Evolutionary conservation across 2,329 filamentous ascomycete genomes (phyloP).

Genomic region (Gyromitra esculenta): DNA sequence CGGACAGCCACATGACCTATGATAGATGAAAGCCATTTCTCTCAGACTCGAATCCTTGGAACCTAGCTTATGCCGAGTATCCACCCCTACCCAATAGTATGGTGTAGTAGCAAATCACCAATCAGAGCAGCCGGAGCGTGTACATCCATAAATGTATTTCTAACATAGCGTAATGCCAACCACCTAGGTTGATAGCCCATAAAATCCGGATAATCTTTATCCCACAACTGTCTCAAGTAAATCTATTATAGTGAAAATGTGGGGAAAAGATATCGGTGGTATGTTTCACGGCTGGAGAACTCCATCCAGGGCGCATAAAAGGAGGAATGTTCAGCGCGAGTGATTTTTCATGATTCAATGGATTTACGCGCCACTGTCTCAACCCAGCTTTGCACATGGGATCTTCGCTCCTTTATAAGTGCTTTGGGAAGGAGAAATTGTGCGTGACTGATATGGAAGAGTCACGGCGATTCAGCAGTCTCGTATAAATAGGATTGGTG

Average conservation of each 20-base stretch:
- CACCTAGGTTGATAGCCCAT: constrained; percentile 3
- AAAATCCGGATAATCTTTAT: constrained; percentile 27
- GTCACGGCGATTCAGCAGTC: constrained; percentile 18
- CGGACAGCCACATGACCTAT: constrained; percentile 36
- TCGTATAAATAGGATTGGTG: constrained; percentile 26
- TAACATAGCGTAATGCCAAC: not conserved
- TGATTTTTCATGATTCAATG: constrained; percentile 33
- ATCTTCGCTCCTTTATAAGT: not conserved
- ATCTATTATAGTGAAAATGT: not conserved
- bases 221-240: not conserved
- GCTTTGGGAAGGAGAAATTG: not conserved
- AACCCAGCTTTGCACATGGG: constrained; percentile 23
- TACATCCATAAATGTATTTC: constrained; percentile 24
- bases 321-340: constrained; percentile 25
- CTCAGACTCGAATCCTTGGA: constrained; percentile 16
- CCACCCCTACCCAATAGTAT: constrained; percentile 20
- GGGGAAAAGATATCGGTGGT: not conserved
- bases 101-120: constrained; percentile 6
- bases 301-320: not conserved
- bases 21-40: constrained; percentile 14
- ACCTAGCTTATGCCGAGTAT: constrained; percentile 22
- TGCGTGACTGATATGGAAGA: not conserved
- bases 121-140: constrained; percentile 31
- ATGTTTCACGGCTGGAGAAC: constrained; percentile 12
- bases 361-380: constrained; percentile 25